phyloP scores from a whole-genome alignment of 495 filamentous ascomycete genomes.

The Tuber indicum region DNA sequence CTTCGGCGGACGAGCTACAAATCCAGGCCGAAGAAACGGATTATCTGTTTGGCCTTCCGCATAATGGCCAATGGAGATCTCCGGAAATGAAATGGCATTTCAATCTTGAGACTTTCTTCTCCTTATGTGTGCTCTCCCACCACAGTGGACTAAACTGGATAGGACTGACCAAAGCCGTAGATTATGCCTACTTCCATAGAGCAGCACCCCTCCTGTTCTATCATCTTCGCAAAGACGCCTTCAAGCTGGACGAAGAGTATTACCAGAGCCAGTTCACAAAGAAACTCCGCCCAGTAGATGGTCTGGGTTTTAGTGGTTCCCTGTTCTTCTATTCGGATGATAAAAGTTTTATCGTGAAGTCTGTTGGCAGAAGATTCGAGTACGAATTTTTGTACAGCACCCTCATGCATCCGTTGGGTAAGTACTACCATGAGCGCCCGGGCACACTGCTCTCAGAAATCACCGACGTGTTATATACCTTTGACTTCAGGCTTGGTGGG shows the following conservation, averaged over 20 bases:
- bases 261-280: slow-evolving; percentile 32
- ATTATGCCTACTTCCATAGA: slow-evolving; percentile 30
- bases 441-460: slow-evolving; percentile 30
- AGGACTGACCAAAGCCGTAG: slow-evolving; percentile 1
- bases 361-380: slow-evolving; percentile 36
- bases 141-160: background rate
- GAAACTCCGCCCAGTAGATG: slow-evolving; percentile 23
- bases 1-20: slow-evolving; percentile 20
- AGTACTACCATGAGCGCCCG: slow-evolving; percentile 23
- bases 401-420: slow-evolving; percentile 26
- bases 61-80: slow-evolving; percentile 16
- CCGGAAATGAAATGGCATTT: slow-evolving; percentile 22
- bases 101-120: slow-evolving; percentile 31
- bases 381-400: slow-evolving; percentile 36
- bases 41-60: background rate
- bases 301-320: slow-evolving; percentile 34
- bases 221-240: slow-evolving; percentile 28
- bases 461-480: slow-evolving; percentile 33
- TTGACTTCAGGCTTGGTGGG: slow-evolving; percentile 34
- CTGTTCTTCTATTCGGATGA: slow-evolving; percentile 38
- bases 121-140: slow-evolving; percentile 22
- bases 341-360: slow-evolving; percentile 34
- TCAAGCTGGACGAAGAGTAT: slow-evolving; percentile 25
- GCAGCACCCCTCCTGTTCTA: slow-evolving; percentile 39
- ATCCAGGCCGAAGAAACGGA: slow-evolving; percentile 9